Base-by-base conservation (phyloP, 352 stramenopile genomes). In the Pythium sp. region DNA sequence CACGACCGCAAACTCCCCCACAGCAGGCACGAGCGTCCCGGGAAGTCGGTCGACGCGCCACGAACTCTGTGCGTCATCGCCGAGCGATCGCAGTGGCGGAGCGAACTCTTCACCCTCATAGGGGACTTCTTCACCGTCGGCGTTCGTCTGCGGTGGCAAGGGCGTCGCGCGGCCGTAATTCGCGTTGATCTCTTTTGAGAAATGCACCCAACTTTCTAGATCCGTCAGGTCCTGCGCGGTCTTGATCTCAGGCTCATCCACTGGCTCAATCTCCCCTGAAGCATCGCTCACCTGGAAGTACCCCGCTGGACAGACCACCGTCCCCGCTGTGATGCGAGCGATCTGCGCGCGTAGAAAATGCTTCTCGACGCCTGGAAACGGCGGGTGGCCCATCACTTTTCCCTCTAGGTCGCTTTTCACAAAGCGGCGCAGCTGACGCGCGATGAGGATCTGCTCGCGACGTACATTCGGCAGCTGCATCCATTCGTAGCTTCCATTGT, bases 301-400 rank as follows among this genome's bases (percentile, higher is more conserved):
- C 24, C 93, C 93, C 24, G 77, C 74, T 20, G 93, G 93, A 43
- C 87, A 94, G 22, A 98, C 64, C 3, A 91, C 89, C 0, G 86
- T 96, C 4, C 80, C 78, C 3, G 88, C 73, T 24, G 82, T 90
- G 71, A 98, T 97, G 49, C 90, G 90, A 47, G 92, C 93, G 68
- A 98, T 96, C 69, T 97, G 86, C 2, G 92, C 88, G 47, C 93
- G 86, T 8, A 98, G 59, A 47, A 94, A 95, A 61, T 97, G 79
- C 30, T 88, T 87, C 68, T 98, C 92, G 18, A 74, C 73, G 0
- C 93, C 92, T 18, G 90, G 91, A 66, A 98, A 98, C 15, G 92
- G 90, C 5, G 92, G 92, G 53, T 98, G 92, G 0, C 87, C 88
- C 0, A 71, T 66, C 20, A 93, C 82, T 62, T 88, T 86, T 20